Base-by-base conservation (phyloP, 202 grass and related monocot species). In the Saccharum hybrid region DNA sequence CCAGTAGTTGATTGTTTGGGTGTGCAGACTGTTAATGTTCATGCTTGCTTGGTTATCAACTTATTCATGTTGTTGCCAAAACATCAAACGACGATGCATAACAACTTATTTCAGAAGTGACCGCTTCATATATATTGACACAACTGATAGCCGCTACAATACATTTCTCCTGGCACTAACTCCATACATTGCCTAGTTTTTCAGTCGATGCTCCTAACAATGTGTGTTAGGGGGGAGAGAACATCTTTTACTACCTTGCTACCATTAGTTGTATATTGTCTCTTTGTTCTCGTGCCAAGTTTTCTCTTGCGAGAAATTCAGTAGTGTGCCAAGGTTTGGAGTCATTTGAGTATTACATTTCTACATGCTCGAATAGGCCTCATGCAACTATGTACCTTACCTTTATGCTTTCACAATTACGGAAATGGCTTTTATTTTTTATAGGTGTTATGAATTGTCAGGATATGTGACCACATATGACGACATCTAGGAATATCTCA, bases 31-130 rank as follows among this genome's bases (percentile, higher is more conserved):
- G 2, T 49, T 74, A 37, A 82, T 52, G 41, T 66, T 74, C 8
- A 83, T 74, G 19, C 1, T 39, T 18, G 59, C 40, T 64, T 83
- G 56, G 42, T 4, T 74, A 37, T 19, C 46, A 66, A 52, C 63
- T 38, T 75, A 30, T 40, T 34, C 31, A 13, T 66, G 48, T 64
- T 73, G 41, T 65, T 28, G 38, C 59, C 6, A n/a, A 22, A 56
- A 74, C 3, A 10, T 39, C 6, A 3, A 76, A 39, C 39, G 9
- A 39, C 39, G 9, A 66, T 74, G 18, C 31, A 38, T 46, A 72
- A 30, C 15, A 72, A 46, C 1, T 30, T 72, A 48, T 31, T 28
- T 46, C 0, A 3, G 0, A 73, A 52, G 45, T 16, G 28, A 33
- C 70, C 70, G 6, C 68, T 13, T 28, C 40, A 68, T 28, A 72